Percentiles rank a stretch among this genome's conserved stretches.
Evolutionary conservation across 768 basidiomycete genomes (phyloP).

Genomic region (Plicaturopsis crispa): DNA sequence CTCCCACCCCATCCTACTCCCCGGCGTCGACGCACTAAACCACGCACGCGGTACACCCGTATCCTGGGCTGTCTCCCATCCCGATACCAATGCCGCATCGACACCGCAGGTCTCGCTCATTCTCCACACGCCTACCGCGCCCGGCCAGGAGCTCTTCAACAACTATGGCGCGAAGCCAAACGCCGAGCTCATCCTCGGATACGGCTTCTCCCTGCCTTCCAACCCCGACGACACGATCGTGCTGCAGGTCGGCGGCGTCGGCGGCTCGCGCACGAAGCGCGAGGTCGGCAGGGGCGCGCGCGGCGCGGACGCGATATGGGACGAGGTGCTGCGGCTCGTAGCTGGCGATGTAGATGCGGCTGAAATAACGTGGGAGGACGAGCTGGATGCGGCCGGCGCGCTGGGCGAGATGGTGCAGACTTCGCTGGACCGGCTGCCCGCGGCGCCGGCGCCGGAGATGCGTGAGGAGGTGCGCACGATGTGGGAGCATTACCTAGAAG

Average conservation of each 20-base stretch:
- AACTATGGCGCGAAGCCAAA: constrained; percentile 93
- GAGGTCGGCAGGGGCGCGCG: constrained; percentile 51
- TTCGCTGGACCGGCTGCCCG: constrained; percentile 44
- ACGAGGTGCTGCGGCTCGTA: constrained; percentile 33
- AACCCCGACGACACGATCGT: constrained; percentile 88
- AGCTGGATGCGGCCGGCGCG: constrained; percentile 60
- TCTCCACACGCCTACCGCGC: constrained; percentile 32
- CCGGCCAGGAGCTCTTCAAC: constrained; percentile 66
- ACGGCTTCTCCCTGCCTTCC: constrained; percentile 74
- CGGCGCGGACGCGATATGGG: constrained; percentile 56
- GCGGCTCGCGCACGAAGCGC: constrained; percentile 37
- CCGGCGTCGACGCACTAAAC: constrained; percentile 83
- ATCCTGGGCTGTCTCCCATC: constrained; percentile 64
- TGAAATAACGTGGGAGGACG: constrained; percentile 42
- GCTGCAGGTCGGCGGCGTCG: constrained; percentile 59
- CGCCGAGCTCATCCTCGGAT: constrained; percentile 83
- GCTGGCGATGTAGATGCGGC: constrained; percentile 17
- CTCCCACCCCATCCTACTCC: constrained; percentile 75
- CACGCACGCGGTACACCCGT: constrained; percentile 76
- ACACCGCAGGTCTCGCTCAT: constrained; percentile 47
- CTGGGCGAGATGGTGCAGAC: constrained; percentile 60
- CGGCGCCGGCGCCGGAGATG: constrained; percentile 11
- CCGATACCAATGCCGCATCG: constrained; percentile 10
- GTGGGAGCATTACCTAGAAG: constrained; percentile 63
- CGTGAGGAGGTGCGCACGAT: constrained; percentile 30